phyloP scores from a whole-genome alignment of 1,284 basidiomycete genomes.

The Ganoderma multipileum region DNA sequence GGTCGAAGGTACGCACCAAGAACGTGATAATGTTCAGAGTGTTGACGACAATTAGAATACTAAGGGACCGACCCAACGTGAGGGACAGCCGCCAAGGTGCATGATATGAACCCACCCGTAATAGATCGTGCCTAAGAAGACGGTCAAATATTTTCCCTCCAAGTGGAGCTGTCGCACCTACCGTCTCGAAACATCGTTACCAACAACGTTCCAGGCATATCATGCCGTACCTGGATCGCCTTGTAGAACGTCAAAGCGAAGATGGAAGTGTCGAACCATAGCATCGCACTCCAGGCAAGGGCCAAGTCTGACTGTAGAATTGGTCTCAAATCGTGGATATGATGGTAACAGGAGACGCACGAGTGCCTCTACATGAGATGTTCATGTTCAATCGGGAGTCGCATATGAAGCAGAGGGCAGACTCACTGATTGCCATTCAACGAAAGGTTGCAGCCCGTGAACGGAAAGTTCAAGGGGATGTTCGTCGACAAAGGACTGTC shows the following conservation, averaged over 20 bases:
- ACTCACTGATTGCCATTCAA: slow-evolving; percentile 24
- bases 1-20: not conserved
- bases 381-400: not conserved
- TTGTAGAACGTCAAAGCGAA: slow-evolving; percentile 26
- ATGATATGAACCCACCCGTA: slow-evolving; percentile 10
- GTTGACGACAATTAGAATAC: slow-evolving; percentile 10
- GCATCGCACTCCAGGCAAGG: slow-evolving; percentile 26
- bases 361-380: slow-evolving; percentile 17
- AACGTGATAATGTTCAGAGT: slow-evolving; percentile 8
- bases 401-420: no score
- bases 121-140: slow-evolving; percentile 1
- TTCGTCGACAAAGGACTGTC: slow-evolving; percentile 23
- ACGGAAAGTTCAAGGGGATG: slow-evolving; percentile 14
- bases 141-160: not conserved
- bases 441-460: slow-evolving; percentile 21
- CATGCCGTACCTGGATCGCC: slow-evolving; percentile 21
- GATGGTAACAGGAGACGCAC: slow-evolving; percentile 4
- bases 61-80: not conserved
- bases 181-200: slow-evolving; percentile 29
- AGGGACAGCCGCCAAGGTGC: not conserved
- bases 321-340: not conserved
- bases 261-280: slow-evolving; percentile 23
- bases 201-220: slow-evolving; percentile 20
- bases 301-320: slow-evolving; percentile 15
- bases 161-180: slow-evolving; percentile 4